Evolutionary conservation across 2,329 filamentous ascomycete species (phyloP).

Genomic region (Aspergillus vadensis): DNA sequence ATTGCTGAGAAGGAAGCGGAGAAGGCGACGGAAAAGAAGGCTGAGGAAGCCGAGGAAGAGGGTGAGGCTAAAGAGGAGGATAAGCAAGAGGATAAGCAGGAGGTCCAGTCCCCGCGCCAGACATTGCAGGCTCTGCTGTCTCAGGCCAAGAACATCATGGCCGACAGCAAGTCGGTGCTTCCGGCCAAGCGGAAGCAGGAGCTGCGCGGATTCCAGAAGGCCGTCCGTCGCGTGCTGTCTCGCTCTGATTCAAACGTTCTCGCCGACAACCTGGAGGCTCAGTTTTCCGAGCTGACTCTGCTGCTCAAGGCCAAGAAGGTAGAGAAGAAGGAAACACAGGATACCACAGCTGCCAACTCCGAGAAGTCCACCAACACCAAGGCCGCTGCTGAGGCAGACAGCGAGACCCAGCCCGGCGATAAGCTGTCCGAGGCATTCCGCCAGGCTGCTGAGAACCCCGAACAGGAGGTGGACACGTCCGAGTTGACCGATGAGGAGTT

Average conservation of each 20-base stretch:
- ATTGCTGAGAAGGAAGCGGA: conserved; percentile 26
- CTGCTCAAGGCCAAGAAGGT: conserved; percentile 48
- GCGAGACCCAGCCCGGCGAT: conserved; percentile 24
- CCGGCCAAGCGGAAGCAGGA: conserved; percentile 73
- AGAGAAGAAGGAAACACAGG: conserved; percentile 21
- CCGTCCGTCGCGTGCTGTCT: conserved; percentile 64
- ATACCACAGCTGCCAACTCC: conserved; percentile 10
- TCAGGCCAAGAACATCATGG: conserved; percentile 63
- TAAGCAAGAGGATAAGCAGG: conserved; percentile 30
- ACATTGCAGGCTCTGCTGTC: conserved; percentile 57
- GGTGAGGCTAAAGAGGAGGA: conserved; percentile 34
- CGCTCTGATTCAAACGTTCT: conserved; percentile 51
- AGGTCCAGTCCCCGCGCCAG: conserved; percentile 46
- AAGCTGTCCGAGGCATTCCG: conserved; percentile 39
- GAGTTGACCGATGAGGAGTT: conserved; percentile 53
- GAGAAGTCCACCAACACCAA: conserved; percentile 14
- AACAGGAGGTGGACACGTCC: conserved; percentile 41
- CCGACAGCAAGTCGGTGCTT: conserved; percentile 54
- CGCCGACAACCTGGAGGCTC: conserved; percentile 54
- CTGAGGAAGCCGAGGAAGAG: conserved; percentile 31
- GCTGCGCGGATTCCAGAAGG: conserved; percentile 70
- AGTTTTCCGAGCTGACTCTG: conserved; percentile 56
- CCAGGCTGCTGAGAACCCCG: conserved; percentile 33
- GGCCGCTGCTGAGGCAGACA: neutral
- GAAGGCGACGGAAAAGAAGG: conserved; percentile 22